Evolutionary conservation across 2,329 filamentous ascomycete species (phyloP), one percentile per base, ranked within the genome.

Genomic region (Fusarium sp.): DNA sequence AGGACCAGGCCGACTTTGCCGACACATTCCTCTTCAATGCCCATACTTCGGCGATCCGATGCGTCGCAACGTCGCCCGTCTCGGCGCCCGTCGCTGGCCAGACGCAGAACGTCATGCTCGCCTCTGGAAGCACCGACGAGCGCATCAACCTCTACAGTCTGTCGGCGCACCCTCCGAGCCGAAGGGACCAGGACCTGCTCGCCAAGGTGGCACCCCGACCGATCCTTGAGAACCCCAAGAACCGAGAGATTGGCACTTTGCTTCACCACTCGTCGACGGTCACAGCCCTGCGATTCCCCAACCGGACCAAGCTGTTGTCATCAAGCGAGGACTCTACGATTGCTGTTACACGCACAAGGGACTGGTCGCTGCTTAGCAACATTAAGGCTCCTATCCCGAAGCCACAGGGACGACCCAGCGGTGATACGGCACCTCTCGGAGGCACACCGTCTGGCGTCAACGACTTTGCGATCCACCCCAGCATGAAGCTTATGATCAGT

Each of bases 1-100:
- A 81, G 46, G 74, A 81, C 62, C 80, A 86, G 17, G 86, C 92
- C 63, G 87, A 91, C 60, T 98, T 98, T 80, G 90, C 94, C 74
- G 96, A 98, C 82, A 96, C 94, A 0, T 99, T 99, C 82, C 89
- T 99, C 66, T 98, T 99, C 89, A 94, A 95, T 80, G 95, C 96
- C 16, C 96, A 99, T 84, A 89, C 91, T 65, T 97, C 95, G 14
- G 92, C 96, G 6, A 94, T 99, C 80, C 93, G 95, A 77, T 97
- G 94, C 80, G 88, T 99, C 36, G 94, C 95, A 27, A 84, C 98
- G 70, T 98, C 96, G 10, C 92, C 93, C 4, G 87, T 93, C 1
- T 93, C 94, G 14, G 88, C 88, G 20, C 85, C 87, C 2, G 80
- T 85, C 65, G 87, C 85, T 14, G 90, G 87, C 73, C 92, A 92